phyloP scores from a whole-genome alignment of 441 rosid genomes.

The Biscutella laevigata region DNA sequence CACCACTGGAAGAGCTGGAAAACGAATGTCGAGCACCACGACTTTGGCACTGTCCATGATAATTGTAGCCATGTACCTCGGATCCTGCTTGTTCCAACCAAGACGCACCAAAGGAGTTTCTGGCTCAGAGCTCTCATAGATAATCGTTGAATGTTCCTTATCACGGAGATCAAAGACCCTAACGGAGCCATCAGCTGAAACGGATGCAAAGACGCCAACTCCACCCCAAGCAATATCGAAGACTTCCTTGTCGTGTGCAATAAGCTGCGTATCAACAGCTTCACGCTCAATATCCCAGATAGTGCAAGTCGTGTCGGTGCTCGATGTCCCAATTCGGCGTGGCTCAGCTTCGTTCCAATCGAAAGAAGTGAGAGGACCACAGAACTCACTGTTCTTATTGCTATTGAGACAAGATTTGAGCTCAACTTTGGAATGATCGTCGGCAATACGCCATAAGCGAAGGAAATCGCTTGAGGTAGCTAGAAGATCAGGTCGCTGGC shows the following conservation, averaged over 20 bases:
- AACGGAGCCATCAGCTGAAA: constrained; percentile 91
- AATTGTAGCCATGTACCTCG: constrained; percentile 92
- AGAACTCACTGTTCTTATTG: constrained; percentile 78
- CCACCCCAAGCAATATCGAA: constrained; percentile 99
- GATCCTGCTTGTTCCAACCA: constrained; percentile 99
- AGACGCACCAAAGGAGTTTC: constrained; percentile 81
- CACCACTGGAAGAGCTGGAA: constrained; percentile 81
- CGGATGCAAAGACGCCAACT: constrained; percentile 92
- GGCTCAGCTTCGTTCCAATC: constrained; percentile 99
- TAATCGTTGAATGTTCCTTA: constrained; percentile 90
- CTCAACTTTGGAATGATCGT: constrained; percentile 61
- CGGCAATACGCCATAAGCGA: constrained; percentile 75
- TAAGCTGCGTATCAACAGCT: constrained; percentile 82
- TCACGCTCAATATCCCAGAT: constrained; percentile 96
- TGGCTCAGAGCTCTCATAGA: constrained; percentile 89
- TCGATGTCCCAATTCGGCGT: constrained; percentile 71
- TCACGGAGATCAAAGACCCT: constrained; percentile 89
- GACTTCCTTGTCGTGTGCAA: constrained; percentile 92
- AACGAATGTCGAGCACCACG: constrained; percentile 86
- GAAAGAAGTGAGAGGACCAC: constrained; percentile 83
- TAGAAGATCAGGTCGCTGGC: constrained; percentile 75
- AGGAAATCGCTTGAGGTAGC: constrained; percentile 89
- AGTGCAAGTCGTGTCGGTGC: constrained; percentile 85
- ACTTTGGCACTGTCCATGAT: constrained; percentile 96
- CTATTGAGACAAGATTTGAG: constrained; percentile 63